Base-by-base conservation (phyloP, 2,329 filamentous ascomycete species). In the Pseudogymnoascus sp. region DNA sequence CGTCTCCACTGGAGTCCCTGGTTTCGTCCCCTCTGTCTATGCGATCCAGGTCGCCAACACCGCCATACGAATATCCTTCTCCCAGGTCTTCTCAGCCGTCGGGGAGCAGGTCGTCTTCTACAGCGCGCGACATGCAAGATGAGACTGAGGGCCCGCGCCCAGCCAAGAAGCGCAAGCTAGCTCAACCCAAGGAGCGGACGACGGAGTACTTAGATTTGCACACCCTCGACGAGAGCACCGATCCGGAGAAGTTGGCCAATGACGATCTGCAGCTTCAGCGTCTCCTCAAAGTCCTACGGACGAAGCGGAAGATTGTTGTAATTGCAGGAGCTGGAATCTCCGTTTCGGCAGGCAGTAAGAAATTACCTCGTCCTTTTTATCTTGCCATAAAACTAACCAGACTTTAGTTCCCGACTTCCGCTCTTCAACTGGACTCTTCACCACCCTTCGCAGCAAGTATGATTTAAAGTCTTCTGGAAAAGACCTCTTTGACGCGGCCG, bases 261-360 rank as follows among this genome's bases (percentile, higher is more conserved):
- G 84, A 93, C 66, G 77, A 82, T 66, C 75, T 78, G 31, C 82
- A 88, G 70, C 79, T 96, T 40, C 83, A 89, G 65, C 84, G 87
- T 63, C 79, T 99, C 31, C 78, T 93, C 50, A 84, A 87, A 46
- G 88, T 87, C 23, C 77, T 99, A 63, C 88, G 89, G 71, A 92
- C 90, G 73, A 95, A 95, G 80, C 90, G 93, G 78, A 97, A 96
- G 79, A 96, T 99, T 73, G 91, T 99, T 36, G 91, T 97, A 61
- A 90, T 99, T 74, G 95, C 93, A 56, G 95, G 95, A 64, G 95
- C 95, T 67, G 95, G 95, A 66, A 99, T 99, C 71, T 97, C 95
- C 40, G 95, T 97, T 61, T 93, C 93, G 62, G 93, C 95, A 69
- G 95, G 95, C 67, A 96, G 87, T 90, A 82, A 73, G 88, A 85